Evolutionary conservation across 352 stramenopile species (phyloP).

Genomic region (Plasmopara viticola): DNA sequence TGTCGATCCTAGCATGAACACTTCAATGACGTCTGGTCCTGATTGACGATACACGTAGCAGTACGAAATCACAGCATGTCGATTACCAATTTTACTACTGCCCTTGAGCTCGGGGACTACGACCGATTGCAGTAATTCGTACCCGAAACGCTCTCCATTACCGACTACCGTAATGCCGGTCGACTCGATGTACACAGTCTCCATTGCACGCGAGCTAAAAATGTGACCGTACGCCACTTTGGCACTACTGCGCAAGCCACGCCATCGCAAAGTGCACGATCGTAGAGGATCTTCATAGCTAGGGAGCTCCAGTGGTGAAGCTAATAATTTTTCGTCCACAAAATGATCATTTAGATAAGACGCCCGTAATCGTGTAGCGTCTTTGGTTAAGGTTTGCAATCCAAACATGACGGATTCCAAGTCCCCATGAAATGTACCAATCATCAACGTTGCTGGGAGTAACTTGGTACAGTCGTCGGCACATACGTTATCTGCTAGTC

Average conservation of each 20-base stretch:
- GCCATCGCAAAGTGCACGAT: slow-evolving; percentile 28
- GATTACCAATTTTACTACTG: slow-evolving; percentile 5
- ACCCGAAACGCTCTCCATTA: slow-evolving; percentile 26
- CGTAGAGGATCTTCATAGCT: slow-evolving; percentile 20
- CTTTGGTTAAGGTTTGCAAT: slow-evolving; percentile 24
- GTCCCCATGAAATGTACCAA: slow-evolving; percentile 24
- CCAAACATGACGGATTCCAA: slow-evolving; percentile 35
- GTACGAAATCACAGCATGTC: slow-evolving; percentile 26
- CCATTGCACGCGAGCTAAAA: slow-evolving; percentile 11
- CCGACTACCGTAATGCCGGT: slow-evolving; percentile 21
- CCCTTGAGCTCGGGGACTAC: slow-evolving; percentile 16
- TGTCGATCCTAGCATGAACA: slow-evolving; percentile 29
- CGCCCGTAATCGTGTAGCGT: slow-evolving; percentile 20
- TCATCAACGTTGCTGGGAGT: slow-evolving; percentile 22
- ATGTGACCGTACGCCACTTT: slow-evolving; percentile 13
- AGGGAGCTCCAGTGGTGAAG: slow-evolving; percentile 16
- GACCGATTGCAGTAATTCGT: slow-evolving; percentile 30
- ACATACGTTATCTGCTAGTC: slow-evolving; percentile 13
- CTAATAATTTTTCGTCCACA: slow-evolving; percentile 25
- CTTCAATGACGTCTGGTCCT: slow-evolving; percentile 19
- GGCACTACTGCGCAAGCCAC: slow-evolving; percentile 15
- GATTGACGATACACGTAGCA: slow-evolving; percentile 34
- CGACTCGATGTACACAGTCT: slow-evolving; percentile 31
- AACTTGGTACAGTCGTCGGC: slow-evolving; percentile 15
- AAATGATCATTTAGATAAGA: slow-evolving; percentile 24